phyloP scores from a whole-genome alignment of 2,329 filamentous ascomycete species.

The Fusarium sp. region DNA sequence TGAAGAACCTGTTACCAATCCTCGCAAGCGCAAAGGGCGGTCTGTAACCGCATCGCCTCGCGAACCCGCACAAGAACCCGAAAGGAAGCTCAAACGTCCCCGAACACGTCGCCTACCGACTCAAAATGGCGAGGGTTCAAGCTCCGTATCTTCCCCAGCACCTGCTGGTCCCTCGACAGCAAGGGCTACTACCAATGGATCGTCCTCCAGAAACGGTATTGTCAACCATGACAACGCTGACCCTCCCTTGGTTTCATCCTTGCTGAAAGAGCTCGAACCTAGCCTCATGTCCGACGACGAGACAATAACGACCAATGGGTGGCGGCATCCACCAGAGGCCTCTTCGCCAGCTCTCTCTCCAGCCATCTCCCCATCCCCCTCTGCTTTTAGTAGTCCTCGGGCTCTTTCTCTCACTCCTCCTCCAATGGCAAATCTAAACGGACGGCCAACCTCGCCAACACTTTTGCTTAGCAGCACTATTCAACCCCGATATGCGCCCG shows the following conservation, averaged over 20 bases:
- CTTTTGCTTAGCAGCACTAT: constrained; percentile 78
- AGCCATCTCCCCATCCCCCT: constrained; percentile 72
- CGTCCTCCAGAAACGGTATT: constrained; percentile 44
- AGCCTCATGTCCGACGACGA: constrained; percentile 71
- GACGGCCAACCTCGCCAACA: constrained; percentile 73
- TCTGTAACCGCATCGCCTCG: constrained; percentile 79
- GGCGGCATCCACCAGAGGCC: constrained; percentile 53
- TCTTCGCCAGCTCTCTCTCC: constrained; percentile 77
- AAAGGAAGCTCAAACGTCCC: constrained; percentile 89
- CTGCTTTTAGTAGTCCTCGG: constrained; percentile 75
- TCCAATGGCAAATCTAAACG: constrained; percentile 67
- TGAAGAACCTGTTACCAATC: constrained; percentile 65
- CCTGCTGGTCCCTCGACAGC: constrained; percentile 49
- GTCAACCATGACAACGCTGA: constrained; percentile 57
- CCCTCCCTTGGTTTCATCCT: constrained; percentile 86
- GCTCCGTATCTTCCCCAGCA: constrained; percentile 55
- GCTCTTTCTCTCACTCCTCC: constrained; percentile 78
- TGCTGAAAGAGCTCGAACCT: constrained; percentile 89
- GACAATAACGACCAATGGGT: constrained; percentile 46
- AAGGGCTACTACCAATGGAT: constrained; percentile 40
- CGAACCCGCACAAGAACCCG: constrained; percentile 76
- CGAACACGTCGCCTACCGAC: constrained; percentile 76
- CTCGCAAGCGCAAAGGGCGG: constrained; percentile 79
- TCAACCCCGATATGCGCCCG: constrained; percentile 79
- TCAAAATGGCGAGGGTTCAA: constrained; percentile 62